A percentile compares a stretch with the other conserved stretches of the same genome.
These are phyloP conservation scores for Diaporthe helianthi DNA, from an alignment of 2,329 filamentous ascomycete genomes.

Conservation along the genomic window DNA sequence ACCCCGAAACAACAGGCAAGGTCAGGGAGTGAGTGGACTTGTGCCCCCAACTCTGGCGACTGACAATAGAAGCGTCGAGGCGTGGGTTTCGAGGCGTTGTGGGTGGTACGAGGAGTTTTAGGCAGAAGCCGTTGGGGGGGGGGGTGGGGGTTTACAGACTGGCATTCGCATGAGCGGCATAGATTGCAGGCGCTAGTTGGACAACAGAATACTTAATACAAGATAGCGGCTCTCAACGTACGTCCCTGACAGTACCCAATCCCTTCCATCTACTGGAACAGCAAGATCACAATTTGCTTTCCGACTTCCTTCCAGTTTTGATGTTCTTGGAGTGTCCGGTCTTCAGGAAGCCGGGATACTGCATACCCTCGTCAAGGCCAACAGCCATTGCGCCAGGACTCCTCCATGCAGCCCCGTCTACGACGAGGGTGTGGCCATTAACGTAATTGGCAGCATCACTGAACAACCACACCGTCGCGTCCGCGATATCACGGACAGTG, in stretches of 20 bases:
- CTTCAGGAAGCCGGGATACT: conserved; percentile 60
- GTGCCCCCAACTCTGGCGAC: background rate
- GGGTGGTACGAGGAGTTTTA: background rate
- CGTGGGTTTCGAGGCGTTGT: background rate
- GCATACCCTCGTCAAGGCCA: conserved; percentile 55
- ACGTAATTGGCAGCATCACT: conserved; percentile 86
- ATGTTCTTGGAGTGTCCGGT: conserved; percentile 49
- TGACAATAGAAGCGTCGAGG: background rate
- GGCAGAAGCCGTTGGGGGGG: background rate
- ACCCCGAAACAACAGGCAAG: background rate
- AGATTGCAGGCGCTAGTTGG: conserved; percentile 17
- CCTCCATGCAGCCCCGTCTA: conserved; percentile 68
- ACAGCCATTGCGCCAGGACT: conserved; percentile 54
- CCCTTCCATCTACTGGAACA: background rate
- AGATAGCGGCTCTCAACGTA: background rate
- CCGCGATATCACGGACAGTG: conserved; percentile 84
- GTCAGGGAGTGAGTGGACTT: conserved; percentile 2
- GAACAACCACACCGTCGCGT: conserved; percentile 90
- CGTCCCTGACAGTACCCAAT: background rate
- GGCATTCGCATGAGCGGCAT: conserved; percentile 8
- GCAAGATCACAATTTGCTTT: conserved; percentile 36
- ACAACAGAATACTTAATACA: conserved; percentile 23
- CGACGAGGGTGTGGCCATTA: conserved; percentile 81
- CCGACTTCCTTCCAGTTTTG: conserved; percentile 48
- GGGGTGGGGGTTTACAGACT: background rate